phyloP scores from a whole-genome alignment of 1,284 basidiomycete genomes.

The Microbotryum lychnidis-dioicae region DNA sequence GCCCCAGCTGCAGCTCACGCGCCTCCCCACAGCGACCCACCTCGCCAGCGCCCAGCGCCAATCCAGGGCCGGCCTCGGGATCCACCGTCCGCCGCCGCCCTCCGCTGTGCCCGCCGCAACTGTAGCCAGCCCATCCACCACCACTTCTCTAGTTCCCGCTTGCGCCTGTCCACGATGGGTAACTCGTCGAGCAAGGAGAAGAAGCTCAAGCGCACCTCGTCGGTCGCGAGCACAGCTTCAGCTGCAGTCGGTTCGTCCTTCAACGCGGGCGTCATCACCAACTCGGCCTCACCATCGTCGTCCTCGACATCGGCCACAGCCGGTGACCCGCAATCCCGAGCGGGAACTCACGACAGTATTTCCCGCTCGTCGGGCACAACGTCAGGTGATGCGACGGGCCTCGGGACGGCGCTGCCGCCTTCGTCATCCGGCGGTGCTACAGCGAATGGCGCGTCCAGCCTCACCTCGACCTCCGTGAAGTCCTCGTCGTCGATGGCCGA shows the following conservation, averaged over 20 bases:
- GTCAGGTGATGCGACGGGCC: not conserved
- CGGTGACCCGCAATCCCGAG: not conserved
- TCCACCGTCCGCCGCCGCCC: not conserved
- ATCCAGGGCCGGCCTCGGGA: too few relatives aligned
- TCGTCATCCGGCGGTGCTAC: not conserved
- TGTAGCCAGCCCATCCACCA: not conserved
- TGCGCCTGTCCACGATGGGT: constrained; percentile 5
- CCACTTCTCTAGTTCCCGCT: not conserved
- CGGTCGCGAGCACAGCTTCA: not conserved
- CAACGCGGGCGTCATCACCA: not conserved
- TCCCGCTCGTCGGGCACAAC: not conserved
- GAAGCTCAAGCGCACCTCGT: constrained; percentile 6
- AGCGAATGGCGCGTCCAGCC: not conserved
- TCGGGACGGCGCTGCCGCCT: not conserved
- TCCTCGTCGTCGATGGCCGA: constrained; percentile 9
- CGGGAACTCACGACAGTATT: not conserved
- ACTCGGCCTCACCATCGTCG: not conserved
- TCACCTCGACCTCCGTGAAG: not conserved
- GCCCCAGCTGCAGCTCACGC: too few relatives aligned
- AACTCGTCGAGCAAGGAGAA: constrained; percentile 27
- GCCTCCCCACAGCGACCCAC: too few relatives aligned
- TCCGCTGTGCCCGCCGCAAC: not conserved
- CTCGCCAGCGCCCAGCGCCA: too few relatives aligned
- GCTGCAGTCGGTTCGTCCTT: not conserved
- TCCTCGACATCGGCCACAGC: constrained; percentile 1